Evolutionary conservation across 192 early-diverging fungal species (phyloP).

Genomic region (Nowakowskiella sp.): DNA sequence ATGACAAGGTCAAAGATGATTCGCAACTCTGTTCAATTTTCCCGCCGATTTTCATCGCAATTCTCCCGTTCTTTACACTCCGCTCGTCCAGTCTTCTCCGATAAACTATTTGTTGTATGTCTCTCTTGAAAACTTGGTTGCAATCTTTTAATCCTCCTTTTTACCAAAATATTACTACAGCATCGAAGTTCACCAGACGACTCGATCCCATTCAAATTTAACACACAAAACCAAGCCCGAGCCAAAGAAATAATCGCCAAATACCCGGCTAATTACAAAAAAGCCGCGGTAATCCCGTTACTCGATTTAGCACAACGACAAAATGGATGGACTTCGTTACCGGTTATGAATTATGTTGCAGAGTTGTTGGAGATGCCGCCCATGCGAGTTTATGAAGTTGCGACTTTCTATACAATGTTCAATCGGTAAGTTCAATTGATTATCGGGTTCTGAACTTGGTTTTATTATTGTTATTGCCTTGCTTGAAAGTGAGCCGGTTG

Average conservation of each 20-base stretch:
- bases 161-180: constrained; percentile 14
- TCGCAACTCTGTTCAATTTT: too few species aligned
- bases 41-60: too few species aligned
- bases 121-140: neutral
- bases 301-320: constrained; percentile 94
- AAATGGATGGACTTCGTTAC: constrained; percentile 76
- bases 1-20: too few species aligned
- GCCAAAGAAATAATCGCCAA: constrained; percentile 82
- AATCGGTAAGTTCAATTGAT: constrained; percentile 57
- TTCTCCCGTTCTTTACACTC: too few species aligned
- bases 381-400: constrained; percentile 99
- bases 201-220: constrained; percentile 79
- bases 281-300: constrained; percentile 91
- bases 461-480: neutral
- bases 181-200: constrained; percentile 76
- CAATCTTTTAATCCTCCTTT: neutral
- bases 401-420: constrained; percentile 99
- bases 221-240: constrained; percentile 63
- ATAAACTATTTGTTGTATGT: constrained; percentile 52
- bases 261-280: constrained; percentile 97
- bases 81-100: too few species aligned
- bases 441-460: neutral
- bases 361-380: constrained; percentile 90
- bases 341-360: constrained; percentile 96
- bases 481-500: constrained; percentile 73